phyloP scores from a whole-genome alignment of 495 filamentous ascomycete species.

The Lichina pygmaea region DNA sequence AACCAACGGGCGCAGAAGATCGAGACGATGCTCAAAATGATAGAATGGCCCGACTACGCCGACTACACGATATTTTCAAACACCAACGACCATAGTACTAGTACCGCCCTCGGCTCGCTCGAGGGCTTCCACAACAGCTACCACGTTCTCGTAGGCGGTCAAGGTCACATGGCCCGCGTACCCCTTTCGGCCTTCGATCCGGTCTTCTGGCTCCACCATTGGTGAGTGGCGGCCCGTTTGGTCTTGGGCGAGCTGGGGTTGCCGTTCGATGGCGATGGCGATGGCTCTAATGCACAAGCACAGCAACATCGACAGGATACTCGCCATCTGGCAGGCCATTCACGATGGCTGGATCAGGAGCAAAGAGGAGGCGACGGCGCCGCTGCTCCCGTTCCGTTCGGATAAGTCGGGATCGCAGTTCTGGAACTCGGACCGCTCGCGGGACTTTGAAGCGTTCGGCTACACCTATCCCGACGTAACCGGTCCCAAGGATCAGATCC shows the following conservation, averaged over 20 bases:
- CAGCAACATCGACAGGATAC: slow-evolving; percentile 34
- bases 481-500: slow-evolving; percentile 4
- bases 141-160: slow-evolving; percentile 23
- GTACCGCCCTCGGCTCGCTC: slow-evolving; percentile 21
- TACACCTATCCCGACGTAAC: slow-evolving; percentile 22
- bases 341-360: slow-evolving; percentile 28
- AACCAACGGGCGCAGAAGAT: slow-evolving; percentile 29
- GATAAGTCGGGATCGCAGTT: slow-evolving; percentile 8
- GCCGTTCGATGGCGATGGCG: too few relatives aligned
- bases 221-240: too few relatives aligned
- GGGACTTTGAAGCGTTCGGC: slow-evolving; percentile 13
- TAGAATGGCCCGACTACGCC: slow-evolving; percentile 20
- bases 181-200: slow-evolving; percentile 51
- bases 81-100: slow-evolving; percentile 19
- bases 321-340: slow-evolving; percentile 46
- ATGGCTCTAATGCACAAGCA: too few relatives aligned
- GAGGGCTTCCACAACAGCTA: slow-evolving; percentile 38
- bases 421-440: slow-evolving; percentile 13
- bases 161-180: slow-evolving; percentile 37
- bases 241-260: too few relatives aligned
- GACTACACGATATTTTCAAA: slow-evolving; percentile 31
- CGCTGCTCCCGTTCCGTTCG: slow-evolving; percentile 18
- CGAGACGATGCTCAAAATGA: too few relatives aligned
- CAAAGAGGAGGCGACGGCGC: slow-evolving; percentile 16
- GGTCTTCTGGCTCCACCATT: slow-evolving; percentile 40